Percentiles rank a stretch among this genome's conserved stretches.
These are phyloP conservation scores for Talaromyces pinophilus DNA, from an alignment of 2,329 filamentous ascomycete species.

Conservation along the genomic window DNA sequence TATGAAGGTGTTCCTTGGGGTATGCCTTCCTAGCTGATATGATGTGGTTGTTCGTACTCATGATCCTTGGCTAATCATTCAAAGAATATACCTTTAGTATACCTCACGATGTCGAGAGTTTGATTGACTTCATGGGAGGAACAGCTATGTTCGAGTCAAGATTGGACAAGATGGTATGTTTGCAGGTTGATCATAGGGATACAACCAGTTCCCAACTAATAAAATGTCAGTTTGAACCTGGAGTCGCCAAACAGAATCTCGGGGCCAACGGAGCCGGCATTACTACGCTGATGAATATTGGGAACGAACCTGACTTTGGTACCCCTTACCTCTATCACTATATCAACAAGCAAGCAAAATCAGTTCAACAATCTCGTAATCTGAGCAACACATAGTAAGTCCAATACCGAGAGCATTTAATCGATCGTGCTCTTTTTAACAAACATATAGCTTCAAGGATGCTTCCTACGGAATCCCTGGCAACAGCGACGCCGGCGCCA, in stretches of 20 bases:
- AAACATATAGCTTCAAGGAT: constrained; percentile 52
- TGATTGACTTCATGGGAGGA: constrained; percentile 59
- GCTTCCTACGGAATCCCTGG: constrained; percentile 62
- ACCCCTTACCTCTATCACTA: constrained; percentile 71
- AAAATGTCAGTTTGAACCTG: constrained; percentile 46
- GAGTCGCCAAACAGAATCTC: constrained; percentile 33
- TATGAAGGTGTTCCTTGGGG: constrained; percentile 64
- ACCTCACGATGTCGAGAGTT: constrained; percentile 62
- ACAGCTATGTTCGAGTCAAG: constrained; percentile 56
- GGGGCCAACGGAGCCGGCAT: constrained; percentile 37
- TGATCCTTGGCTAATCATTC: background rate
- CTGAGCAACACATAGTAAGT: constrained; percentile 57
- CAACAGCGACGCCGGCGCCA: constrained; percentile 65
- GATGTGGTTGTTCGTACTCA: too few species aligned
- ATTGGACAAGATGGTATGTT: constrained; percentile 56
- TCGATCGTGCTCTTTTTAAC: background rate
- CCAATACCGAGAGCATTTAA: background rate
- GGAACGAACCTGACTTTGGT: constrained; percentile 67
- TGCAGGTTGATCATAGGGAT: background rate
- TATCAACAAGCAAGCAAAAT: constrained; percentile 63
- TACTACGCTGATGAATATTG: constrained; percentile 60
- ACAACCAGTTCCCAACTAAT: background rate
- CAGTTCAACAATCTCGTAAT: constrained; percentile 60
- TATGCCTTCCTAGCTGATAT: constrained; percentile 24
- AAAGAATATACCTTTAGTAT: constrained; percentile 64